Percentiles rank a stretch among this genome's conserved stretches.
Conservation (phyloP, 148 eudicot genomes). For the Dianthus caryophyllus region DNA sequence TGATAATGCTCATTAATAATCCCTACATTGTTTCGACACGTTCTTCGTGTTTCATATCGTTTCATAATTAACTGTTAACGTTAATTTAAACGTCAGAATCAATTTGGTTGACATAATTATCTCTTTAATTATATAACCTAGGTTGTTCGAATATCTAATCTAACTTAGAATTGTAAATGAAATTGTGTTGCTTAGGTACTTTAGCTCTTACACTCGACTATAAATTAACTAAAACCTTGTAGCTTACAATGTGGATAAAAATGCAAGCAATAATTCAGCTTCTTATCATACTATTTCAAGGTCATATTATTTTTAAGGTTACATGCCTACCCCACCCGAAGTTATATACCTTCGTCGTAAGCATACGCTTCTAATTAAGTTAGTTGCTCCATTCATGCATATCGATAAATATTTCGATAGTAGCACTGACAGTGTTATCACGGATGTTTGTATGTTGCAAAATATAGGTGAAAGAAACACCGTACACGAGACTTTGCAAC, state of each 20-base stretch:
- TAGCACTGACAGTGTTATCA: not conserved
- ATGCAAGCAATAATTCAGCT: constrained; percentile 6
- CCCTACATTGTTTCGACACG: too few species aligned
- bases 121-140: not conserved
- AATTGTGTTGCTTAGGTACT: not conserved
- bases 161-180: not conserved
- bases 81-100: not conserved
- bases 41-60: too few species aligned
- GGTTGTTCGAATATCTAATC: not conserved
- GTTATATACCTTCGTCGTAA: constrained; percentile 23
- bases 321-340: not conserved
- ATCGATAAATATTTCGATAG: not conserved
- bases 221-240: constrained; percentile 8
- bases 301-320: constrained; percentile 1
- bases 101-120: not conserved
- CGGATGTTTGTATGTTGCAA: not conserved
- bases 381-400: too few species aligned
- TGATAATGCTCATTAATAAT: too few species aligned
- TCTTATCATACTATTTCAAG: not conserved
- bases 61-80: too few species aligned
- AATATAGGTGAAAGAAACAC: constrained; percentile 30
- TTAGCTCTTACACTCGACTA: not conserved
- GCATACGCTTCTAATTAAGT: constrained; percentile 4
- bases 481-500: constrained; percentile 35
- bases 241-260: not conserved